Evolutionary conservation across 306 rosid genomes (phyloP).

Genomic region (Bauhinia variegata): DNA sequence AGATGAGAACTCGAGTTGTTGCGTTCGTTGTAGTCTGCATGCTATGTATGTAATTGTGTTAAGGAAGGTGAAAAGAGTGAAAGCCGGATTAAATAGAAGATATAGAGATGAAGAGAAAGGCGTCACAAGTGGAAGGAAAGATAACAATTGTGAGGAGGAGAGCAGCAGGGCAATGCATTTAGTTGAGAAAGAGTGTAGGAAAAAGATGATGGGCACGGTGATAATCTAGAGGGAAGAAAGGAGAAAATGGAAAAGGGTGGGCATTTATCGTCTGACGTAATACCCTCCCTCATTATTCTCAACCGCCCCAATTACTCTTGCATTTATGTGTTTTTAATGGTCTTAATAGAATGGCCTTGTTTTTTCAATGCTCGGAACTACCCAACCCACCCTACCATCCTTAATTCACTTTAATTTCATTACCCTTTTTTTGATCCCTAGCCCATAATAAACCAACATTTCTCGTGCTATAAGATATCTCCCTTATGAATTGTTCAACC

Average conservation of each 20-base stretch:
- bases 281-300: constrained; percentile 64
- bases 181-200: constrained; percentile 33
- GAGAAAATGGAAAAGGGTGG: constrained; percentile 28
- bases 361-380: constrained; percentile 69
- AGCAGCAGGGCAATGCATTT: constrained; percentile 41
- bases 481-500: no score
- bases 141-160: constrained; percentile 28
- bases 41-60: constrained; percentile 11
- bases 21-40: constrained; percentile 13
- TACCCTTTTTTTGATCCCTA: constrained; percentile 29
- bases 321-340: constrained; percentile 80
- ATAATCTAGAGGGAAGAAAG: not conserved
- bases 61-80: constrained; percentile 31
- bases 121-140: not conserved
- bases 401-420: constrained; percentile 42
- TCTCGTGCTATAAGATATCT: no score
- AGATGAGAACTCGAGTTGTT: no score
- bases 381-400: constrained; percentile 59
- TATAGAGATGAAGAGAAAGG: no score
- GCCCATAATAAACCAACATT: constrained; percentile 8
- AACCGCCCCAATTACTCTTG: constrained; percentile 81
- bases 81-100: no score
- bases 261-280: constrained; percentile 72
- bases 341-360: constrained; percentile 56
- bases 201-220: constrained; percentile 1